phyloP scores from a whole-genome alignment of 176 grass and related monocot species.

The Hordeum marinum region DNA sequence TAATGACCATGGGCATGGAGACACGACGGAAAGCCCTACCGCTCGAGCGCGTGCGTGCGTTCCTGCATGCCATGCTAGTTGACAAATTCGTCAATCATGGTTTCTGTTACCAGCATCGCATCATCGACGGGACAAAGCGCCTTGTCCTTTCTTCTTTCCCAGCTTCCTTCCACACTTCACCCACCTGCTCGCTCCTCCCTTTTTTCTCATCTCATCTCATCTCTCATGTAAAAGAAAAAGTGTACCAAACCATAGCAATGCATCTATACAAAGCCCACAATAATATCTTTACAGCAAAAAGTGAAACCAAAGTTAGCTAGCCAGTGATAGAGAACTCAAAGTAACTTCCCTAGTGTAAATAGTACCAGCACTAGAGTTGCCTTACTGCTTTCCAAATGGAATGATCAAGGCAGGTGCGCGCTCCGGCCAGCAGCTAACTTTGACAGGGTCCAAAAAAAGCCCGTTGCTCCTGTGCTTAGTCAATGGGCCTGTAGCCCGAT shows the following conservation, averaged over 20 bases:
- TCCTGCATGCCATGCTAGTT: conserved; percentile 2
- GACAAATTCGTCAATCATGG: conserved; percentile 48
- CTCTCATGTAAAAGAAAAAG: neutral
- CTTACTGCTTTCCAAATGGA: conserved; percentile 12
- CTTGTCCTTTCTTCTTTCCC: conserved; percentile 18
- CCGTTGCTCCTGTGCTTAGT: neutral
- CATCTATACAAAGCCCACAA: neutral
- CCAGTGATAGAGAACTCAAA: neutral
- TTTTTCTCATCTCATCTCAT: neutral
- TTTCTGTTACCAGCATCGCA: conserved; percentile 14
- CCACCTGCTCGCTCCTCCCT: too few species aligned
- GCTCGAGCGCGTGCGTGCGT: neutral
- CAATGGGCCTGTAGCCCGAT: neutral
- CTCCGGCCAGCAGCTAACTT: neutral
- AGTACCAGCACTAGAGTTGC: neutral
- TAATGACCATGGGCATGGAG: neutral
- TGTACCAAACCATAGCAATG: neutral
- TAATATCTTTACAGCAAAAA: neutral
- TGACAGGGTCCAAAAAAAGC: neutral
- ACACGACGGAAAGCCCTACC: neutral
- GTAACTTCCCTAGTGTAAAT: neutral
- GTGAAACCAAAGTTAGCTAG: neutral
- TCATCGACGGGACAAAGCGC: conserved; percentile 23
- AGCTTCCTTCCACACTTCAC: neutral
- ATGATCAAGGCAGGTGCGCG: neutral